Evolutionary conservation across 164 flowering plant species (phyloP), one percentile per base, ranked within the genome.

Genomic region (Piper betle): DNA sequence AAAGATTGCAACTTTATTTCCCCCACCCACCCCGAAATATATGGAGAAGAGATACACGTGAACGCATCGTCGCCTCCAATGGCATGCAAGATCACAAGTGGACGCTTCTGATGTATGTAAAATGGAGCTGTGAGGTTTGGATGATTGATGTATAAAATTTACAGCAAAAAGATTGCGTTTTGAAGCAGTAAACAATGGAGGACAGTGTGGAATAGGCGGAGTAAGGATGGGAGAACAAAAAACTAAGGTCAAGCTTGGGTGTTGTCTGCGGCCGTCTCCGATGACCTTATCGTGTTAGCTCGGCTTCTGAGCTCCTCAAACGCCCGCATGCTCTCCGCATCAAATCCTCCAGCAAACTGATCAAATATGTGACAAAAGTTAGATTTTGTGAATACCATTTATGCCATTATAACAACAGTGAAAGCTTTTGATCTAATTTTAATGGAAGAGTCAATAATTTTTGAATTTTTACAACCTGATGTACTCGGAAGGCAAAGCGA

Each of bases 291-390:
- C 43, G 82, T 38, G 37, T 64, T 64, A 43, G 77, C 73, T 1
- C 96, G 83, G 72, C 82, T 75, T 69, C 96, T 78, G 53, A 91
- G 75, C 57, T 88, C 98, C 79, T 86, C 92, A 66, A 91, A 91
- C 39, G 87, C 87, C 77, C 80, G 81, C 98, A 91, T 91, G 73
- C 96, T 91, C 62, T 88, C 98, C 10, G 92, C 84, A 75, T 91
- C 98, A 64, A 91, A 85, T 6, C 98, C 98, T 74, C 98, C 96
- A 2, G 92, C 98, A 82, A 91, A 91, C 98, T 91, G 95, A 9
- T 46, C 15, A 15, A 46, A 46, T 10, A 2, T 46, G 15, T 15
- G 50, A 46, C 15, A 10, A 10, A 46, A 46, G 15, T 12, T 46
- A 0, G 50, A 46, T 15, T 12, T 46, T 2, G 50, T 6, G 50